Evolutionary conservation across 768 basidiomycete species (phyloP), one percentile per base, ranked within the genome.

Genomic region (Porphyrellus cyaneotinctus): DNA sequence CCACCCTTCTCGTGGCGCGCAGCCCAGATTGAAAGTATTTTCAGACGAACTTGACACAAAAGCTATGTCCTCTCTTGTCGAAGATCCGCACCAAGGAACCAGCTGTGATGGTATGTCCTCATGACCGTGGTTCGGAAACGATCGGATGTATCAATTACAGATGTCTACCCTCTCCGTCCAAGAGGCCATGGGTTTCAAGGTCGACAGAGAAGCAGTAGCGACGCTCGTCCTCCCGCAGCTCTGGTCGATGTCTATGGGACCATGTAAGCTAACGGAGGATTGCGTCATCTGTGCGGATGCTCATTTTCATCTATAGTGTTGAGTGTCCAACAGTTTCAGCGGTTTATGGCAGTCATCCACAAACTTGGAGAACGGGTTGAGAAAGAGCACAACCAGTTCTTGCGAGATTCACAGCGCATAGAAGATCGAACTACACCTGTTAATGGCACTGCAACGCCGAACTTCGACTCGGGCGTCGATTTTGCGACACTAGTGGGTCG

Each of bases 231-330:
- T 95, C 13, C 92, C 92, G 10, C 92, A 95, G 75, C 72, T 95
- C 24, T 99, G 97, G 97, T 77, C 87, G 4, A 97, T 99, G 94
- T 94, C 90, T 4, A 95, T 98, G 75, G 95, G 93, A 23, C 95
- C 95, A 49, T 67, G 91, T 92, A 64, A 62, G 88, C 78, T 28
- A 44, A 20, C 10, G 14, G 24, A 8, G 8, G 28, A 12, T 22
- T 10, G 42, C 38, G 14, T 38, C 22, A 14, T 37, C 26, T 20
- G 32, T 11, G 50, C 24, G 41, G 20, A 52, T 32, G 5, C 33
- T 54, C 14, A 47, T 18, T 4, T 52, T 57, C 43, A 54, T 26
- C 49, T 38, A 28, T 57, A 89, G 88, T 91, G 32, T 64, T 91
- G n/a, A 91, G 79, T 59, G 75, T 91, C 14, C 79, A 82, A 28